Percentiles rank a stretch among this genome's conserved stretches.
Conservation (phyloP, 2,329 filamentous ascomycete species). For the Fusarium setosum region DNA sequence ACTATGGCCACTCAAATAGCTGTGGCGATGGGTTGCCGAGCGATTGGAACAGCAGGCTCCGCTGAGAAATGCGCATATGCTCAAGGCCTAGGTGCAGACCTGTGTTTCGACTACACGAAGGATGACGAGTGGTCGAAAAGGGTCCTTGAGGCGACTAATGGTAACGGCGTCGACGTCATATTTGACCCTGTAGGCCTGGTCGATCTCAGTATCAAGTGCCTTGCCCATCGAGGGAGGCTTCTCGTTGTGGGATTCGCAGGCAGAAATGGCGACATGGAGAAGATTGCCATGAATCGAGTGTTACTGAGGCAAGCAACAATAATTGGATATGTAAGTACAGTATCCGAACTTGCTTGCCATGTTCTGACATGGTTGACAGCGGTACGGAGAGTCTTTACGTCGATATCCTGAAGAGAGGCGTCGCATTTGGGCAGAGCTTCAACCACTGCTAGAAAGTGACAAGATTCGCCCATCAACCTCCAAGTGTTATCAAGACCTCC, state of each 20-base stretch:
- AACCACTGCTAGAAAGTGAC: constrained; percentile 57
- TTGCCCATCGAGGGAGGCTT: constrained; percentile 64
- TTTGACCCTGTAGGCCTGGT: constrained; percentile 70
- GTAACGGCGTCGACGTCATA: constrained; percentile 66
- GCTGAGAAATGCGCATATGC: constrained; percentile 57
- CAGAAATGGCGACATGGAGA: constrained; percentile 62
- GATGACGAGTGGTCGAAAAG: constrained; percentile 62
- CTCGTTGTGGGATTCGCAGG: constrained; percentile 70
- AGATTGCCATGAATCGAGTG: constrained; percentile 64
- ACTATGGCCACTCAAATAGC: constrained; percentile 68
- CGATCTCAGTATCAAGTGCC: constrained; percentile 63
- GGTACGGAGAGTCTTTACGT: constrained; percentile 67
- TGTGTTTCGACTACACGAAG: constrained; percentile 53
- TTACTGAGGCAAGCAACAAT: constrained; percentile 64
- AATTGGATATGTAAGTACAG: constrained; percentile 60
- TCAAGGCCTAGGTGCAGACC: constrained; percentile 52
- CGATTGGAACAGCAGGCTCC: constrained; percentile 64
- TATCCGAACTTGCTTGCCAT: too few relatives aligned
- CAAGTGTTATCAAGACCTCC: constrained; percentile 61
- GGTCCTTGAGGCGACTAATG: constrained; percentile 59
- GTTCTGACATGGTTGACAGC: constrained; percentile 43
- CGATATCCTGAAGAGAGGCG: constrained; percentile 58
- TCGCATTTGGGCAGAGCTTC: constrained; percentile 63
- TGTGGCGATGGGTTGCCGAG: constrained; percentile 61
- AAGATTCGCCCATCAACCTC: constrained; percentile 64